Evolutionary conservation across 1,284 basidiomycete species (phyloP).

Genomic region (Sutorius eximius): DNA sequence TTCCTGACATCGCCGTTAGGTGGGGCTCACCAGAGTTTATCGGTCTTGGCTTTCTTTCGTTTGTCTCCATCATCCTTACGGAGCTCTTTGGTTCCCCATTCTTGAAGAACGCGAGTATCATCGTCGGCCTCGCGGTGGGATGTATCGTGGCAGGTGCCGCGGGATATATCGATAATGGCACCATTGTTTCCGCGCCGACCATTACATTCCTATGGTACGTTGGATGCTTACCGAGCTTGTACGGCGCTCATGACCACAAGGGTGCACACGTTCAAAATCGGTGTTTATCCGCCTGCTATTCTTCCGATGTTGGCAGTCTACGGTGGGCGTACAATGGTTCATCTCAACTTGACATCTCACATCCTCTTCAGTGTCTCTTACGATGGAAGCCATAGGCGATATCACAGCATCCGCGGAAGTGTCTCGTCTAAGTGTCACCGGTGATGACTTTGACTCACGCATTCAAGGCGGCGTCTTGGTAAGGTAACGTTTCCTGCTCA

Average conservation of each 20-base stretch:
- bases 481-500: not conserved
- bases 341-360: not conserved
- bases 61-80: conserved; percentile 72
- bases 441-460: conserved; percentile 72
- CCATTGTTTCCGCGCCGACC: conserved; percentile 62
- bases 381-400: conserved; percentile 87
- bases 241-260: conserved; percentile 33
- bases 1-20: conserved; percentile 28
- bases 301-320: conserved; percentile 84
- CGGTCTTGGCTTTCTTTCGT: conserved; percentile 83
- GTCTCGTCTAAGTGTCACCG: conserved; percentile 66
- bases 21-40: conserved; percentile 85
- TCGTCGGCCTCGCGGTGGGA: conserved; percentile 72
- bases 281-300: conserved; percentile 79
- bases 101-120: conserved; percentile 76
- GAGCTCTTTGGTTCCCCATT: conserved; percentile 83
- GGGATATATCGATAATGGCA: conserved; percentile 69
- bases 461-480: conserved; percentile 83
- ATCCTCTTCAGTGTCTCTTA: conserved; percentile 53
- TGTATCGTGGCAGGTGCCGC: conserved; percentile 77
- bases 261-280: conserved; percentile 79
- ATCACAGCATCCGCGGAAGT: conserved; percentile 85
- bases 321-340: conserved; percentile 38
- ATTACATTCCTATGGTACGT: conserved; percentile 77
- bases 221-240: not conserved